Conservation (phyloP, 108 stramenopile species). For the Ochromonas danica region DNA sequence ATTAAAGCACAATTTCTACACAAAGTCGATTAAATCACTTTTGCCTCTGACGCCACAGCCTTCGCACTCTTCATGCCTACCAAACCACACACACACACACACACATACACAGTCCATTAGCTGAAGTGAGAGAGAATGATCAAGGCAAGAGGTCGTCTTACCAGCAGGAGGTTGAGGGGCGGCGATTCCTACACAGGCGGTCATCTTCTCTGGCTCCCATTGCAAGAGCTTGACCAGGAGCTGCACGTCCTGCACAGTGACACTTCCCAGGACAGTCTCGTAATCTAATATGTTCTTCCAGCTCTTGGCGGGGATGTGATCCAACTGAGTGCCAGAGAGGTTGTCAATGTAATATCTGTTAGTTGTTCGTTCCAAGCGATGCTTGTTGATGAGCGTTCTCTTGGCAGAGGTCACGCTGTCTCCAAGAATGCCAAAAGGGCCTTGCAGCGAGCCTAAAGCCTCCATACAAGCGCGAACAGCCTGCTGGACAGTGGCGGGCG, state of each 20-base stretch:
- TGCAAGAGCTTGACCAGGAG: constrained; percentile 71
- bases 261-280: constrained; percentile 75
- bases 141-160: too few species aligned
- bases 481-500: constrained; percentile 83
- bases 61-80: too few species aligned
- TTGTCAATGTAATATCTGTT: constrained; percentile 83
- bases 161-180: background rate
- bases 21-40: too few species aligned
- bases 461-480: constrained; percentile 19
- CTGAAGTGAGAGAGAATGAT: too few species aligned
- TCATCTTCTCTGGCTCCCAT: constrained; percentile 63
- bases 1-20: too few species aligned
- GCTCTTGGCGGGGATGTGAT: constrained; percentile 82
- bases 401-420: constrained; percentile 93
- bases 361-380: constrained; percentile 80
- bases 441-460: constrained; percentile 5
- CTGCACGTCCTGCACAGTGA: constrained; percentile 80
- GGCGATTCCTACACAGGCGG: constrained; percentile 1
- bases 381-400: constrained; percentile 81
- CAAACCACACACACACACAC: too few species aligned
- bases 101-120: too few species aligned
- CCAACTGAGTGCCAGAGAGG: constrained; percentile 88
- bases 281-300: constrained; percentile 83
- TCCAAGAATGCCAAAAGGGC: constrained; percentile 12
- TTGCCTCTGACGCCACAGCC: too few species aligned